Percentiles rank a stretch among this genome's conserved stretches.
Evolutionary conservation across 176 grass and related monocot genomes (phyloP).

Genomic region (maize (Zea mays)): DNA sequence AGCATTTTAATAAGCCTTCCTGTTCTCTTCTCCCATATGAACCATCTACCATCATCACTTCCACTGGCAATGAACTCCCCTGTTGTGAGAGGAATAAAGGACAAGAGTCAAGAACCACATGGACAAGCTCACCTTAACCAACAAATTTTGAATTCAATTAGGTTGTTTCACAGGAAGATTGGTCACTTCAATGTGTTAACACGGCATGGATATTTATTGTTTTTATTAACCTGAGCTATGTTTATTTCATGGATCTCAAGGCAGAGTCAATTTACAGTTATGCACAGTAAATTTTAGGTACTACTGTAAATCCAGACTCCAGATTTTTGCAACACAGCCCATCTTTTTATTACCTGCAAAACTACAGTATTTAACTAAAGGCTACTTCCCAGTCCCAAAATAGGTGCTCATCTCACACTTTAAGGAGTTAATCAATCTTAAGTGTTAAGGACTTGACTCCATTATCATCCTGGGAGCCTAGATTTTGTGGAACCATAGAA

Average conservation of each 20-base stretch:
- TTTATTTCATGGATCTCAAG: constrained; percentile 9
- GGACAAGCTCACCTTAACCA: background rate
- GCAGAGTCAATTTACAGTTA: background rate
- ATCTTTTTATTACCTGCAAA: background rate
- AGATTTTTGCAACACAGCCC: constrained; percentile 1
- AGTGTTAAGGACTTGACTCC: too few relatives aligned
- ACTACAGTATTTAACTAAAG: background rate
- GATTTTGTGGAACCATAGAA: too few relatives aligned
- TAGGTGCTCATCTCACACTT: background rate
- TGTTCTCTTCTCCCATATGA: constrained; percentile 99
- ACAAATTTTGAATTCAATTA: background rate
- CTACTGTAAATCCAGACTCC: background rate
- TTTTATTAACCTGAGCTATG: background rate
- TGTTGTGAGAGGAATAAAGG: constrained; percentile 35
- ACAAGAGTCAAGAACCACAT: background rate
- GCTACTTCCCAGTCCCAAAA: background rate
- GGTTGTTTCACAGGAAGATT: background rate
- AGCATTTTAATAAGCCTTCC: constrained; percentile 98
- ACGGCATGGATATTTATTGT: background rate
- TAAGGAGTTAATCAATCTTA: background rate
- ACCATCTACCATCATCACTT: constrained; percentile 99
- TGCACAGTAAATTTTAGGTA: constrained; percentile 19
- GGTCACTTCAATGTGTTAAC: background rate
- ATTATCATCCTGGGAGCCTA: too few relatives aligned
- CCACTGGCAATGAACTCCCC: constrained; percentile 94